Base-by-base conservation (phyloP, 371 early-diverging fungal species). In the Lichtheimia ramosa region DNA sequence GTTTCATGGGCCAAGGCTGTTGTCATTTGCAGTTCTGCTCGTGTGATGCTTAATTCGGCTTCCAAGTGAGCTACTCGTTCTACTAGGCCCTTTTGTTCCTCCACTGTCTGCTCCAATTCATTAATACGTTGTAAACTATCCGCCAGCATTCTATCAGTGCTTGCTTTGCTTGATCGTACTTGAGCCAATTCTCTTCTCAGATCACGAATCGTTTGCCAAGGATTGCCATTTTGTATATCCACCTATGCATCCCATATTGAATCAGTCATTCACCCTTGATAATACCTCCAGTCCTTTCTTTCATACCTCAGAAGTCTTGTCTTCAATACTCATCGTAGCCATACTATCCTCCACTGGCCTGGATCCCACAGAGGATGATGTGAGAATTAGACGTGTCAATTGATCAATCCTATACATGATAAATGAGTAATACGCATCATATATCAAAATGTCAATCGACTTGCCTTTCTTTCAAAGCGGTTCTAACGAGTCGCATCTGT, bases 361-460 rank as follows among this genome's bases (percentile, higher is more conserved):
- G 5, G 34, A 3, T 2, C 50, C 76, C 21, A 88, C 80, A 4
- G 89, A 85, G 6, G 79, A 71, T 0, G 89, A 88, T 0, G 90
- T 93, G 56, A 95, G 64, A 54, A 95, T 95, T 27, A 94, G 69
- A 21, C 87, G 85, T 5, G 93, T 93, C 46, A 95, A 68, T 54
- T 95, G 92, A 43, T 79, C 76, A 40, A 75, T 79, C 43, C 79
- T 68, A 48, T 8, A 40, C 48, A 43, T 27, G 8, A n/a, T 3
- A 56, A 40, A 20, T 8, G 48, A 28, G 7, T 18, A 25, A 25
- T 5, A n/a, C 0, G 16, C 43, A n/a, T 20, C 7, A 8, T 21
- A 21, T 10, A 8, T 34, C 8, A 34, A 2, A 34, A 8, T 34
- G 34, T 8, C 34, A 34, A 10, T 34, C 18, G 54, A 48, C 89